Evolutionary conservation across 1,284 basidiomycete species (phyloP), one percentile per base, ranked within the genome.

Genomic region (Gomphus bonarii): DNA sequence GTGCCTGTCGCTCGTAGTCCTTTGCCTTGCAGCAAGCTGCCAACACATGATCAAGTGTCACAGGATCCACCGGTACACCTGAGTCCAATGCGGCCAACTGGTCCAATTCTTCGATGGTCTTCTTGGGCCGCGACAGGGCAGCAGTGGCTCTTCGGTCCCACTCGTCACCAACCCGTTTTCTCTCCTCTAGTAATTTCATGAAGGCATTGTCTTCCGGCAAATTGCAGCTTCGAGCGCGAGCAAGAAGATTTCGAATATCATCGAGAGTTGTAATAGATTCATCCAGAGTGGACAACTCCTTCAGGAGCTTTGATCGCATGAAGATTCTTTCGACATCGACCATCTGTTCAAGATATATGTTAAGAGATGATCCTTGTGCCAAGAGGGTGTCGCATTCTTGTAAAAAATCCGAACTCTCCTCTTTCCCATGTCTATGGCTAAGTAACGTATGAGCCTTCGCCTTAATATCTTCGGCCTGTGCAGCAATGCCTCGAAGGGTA

Each of bases 301-400:
- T 76, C 59, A 85, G 67, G 18, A 91, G 73, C 65, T 85, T 81
- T 65, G 85, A 82, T 22, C 84, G 77, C 55, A 84, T 78, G 20
- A 91, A 84, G 60, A 90, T 83, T 67, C 82, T 84, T 69, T 88
- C 85, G 16, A 94, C 75, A 63, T 88, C 81, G 16, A 76, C 69
- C 20, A 91, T 73, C 66, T 91, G 85, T 42, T 87, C 81, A 3
- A 93, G 73, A 50, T 80, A 73, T n/a, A 93, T 85, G 61, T 91
- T 91, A 57, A 91, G 67, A 8, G 85, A 84, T 9, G 81, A 82
- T 8, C 82, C 84, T 42, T 86, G 78, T 46, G 81, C 67, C 50
- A 91, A 75, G 1, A 90, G 70, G 50, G 77, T 79, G 62, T 84
- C 84, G 68, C 88, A 90, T 55, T 87, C 82, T 55, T 76, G 75